Evolutionary conservation across 306 rosid species (phyloP), one percentile per base, ranked within the genome.

Genomic region (Castanospermum australe): DNA sequence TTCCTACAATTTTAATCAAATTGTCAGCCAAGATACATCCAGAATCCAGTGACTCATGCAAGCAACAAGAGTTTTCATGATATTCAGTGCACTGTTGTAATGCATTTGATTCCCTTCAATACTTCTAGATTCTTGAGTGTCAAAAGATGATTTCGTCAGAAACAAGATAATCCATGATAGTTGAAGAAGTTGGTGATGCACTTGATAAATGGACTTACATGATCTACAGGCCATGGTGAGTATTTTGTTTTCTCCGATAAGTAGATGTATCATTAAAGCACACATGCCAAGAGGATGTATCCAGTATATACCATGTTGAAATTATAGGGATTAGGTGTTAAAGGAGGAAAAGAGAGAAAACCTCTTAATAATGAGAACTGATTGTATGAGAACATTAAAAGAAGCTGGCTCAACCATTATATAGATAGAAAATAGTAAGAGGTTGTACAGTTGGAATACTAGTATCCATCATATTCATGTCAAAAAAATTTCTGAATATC

Each of bases 1-100:
- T 75, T 81, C 92, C 97, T 89, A 41, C 39, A 45, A 36, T 61
- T 72, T 73, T 33, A 66, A 81, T 42, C 35, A 8, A 79, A 63
- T 56, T 6, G 67, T 56, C 76, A 76, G 64, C 71, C 57, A 35
- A 69, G 67, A 59, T 28, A 67, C 64, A n/a, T 83, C 50, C 30
- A 50, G 52, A 59, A n/a, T 83, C 50, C 30, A 50, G 52, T 81
- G 41, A 73, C 33, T 30, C 60, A 66, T 71, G 30, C 59, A 59
- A 51, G 61, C 59, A 57, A 55, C 60, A 76, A 55, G 2, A 39
- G 6, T 56, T 78, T 78, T 56, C 76, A 25, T 25, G 36, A 65
- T 54, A 10, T 52, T 41, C 17, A 65, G 50, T 4, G 36, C 28
- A 35, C 17, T 55, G 22, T 39, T 24, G 21, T 14, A 66, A 50